Base-by-base conservation (phyloP, 139 green algal genomes). In the Chlamydomonas sp. region DNA sequence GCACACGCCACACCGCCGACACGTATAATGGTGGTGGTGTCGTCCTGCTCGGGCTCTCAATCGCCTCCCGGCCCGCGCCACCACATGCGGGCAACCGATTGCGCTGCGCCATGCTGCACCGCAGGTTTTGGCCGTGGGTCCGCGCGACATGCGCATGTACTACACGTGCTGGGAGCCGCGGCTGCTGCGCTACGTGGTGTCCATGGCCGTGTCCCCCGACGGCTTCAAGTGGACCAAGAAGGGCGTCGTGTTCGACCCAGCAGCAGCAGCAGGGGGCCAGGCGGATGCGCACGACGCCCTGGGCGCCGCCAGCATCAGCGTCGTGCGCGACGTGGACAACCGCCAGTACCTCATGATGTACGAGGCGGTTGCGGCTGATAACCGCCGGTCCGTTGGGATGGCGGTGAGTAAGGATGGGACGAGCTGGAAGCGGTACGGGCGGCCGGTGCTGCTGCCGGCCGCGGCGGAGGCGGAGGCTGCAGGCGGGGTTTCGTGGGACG, bases 261-360 rank as follows among this genome's bases (percentile, higher is more conserved):
- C 86, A 0, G 60, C 94, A 90, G 8, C 92, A 8, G 9, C 18
- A 31, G 49, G 76, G 5, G 80, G 72, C 57, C 57, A 69, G 0
- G 57, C 77, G 1, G 78, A 18, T 14, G 91, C 90, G 16, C 95
- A 95, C 86, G 96, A 98, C 84, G 93, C 79, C 0, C 67, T 87
- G 5, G 96, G 96, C 0, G 93, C 91, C 1, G 90, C 93, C 1
- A 73, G 87, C 0, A 86, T 90, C 63, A 88, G 92, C 18, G 93
- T 98, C 68, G 92, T 92, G 12, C 92, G 90, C 4, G 96, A 98
- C 88, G 49, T 94, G 4, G 96, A 97, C 87, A 94, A 88, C 87
- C 76, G 89, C 20, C 89, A 95, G 77, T 98, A 93, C 88, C 88
- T 98, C 1, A 99, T 99, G 97, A 97, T 97, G 80, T 99, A 98